phyloP scores from a whole-genome alignment of 805 yeast genomes.

The Saturnispora hagleri region DNA sequence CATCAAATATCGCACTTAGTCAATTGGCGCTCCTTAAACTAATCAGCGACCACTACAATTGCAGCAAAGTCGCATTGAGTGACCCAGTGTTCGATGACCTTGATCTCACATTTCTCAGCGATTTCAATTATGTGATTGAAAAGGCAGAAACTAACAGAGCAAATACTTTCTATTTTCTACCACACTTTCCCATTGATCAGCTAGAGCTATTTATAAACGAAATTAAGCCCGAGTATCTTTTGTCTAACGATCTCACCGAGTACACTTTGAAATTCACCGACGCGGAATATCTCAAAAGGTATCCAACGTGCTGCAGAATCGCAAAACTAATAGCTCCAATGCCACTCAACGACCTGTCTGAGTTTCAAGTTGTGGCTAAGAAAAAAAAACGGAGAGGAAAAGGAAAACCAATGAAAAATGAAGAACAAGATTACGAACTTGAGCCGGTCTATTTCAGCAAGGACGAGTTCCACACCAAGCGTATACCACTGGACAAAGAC shows the following conservation, averaged over 20 bases:
- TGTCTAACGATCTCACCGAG: conserved; percentile 25
- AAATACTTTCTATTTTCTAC: conserved; percentile 23
- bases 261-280: conserved; percentile 23
- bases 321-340: conserved; percentile 9
- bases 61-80: conserved; percentile 14
- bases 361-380: not conserved
- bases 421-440: conserved; percentile 13
- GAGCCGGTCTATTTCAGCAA: conserved; percentile 13
- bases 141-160: not conserved
- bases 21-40: conserved; percentile 22
- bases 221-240: conserved; percentile 19
- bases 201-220: conserved; percentile 20
- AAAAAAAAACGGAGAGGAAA: conserved; percentile 6
- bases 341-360: not conserved
- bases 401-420: conserved; percentile 5
- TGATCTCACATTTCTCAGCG: conserved; percentile 17
- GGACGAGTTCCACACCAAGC: not conserved
- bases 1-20: conserved; percentile 19
- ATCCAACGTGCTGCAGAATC: conserved; percentile 23
- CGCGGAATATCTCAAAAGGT: conserved; percentile 20
- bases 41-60: conserved; percentile 11
- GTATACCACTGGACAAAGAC: conserved; percentile 1
- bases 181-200: conserved; percentile 27
- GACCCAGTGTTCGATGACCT: conserved; percentile 25
- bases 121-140: conserved; percentile 16